Evolutionary conservation across 345 rosid species (phyloP).

Genomic region (Nephelium lappaceum): DNA sequence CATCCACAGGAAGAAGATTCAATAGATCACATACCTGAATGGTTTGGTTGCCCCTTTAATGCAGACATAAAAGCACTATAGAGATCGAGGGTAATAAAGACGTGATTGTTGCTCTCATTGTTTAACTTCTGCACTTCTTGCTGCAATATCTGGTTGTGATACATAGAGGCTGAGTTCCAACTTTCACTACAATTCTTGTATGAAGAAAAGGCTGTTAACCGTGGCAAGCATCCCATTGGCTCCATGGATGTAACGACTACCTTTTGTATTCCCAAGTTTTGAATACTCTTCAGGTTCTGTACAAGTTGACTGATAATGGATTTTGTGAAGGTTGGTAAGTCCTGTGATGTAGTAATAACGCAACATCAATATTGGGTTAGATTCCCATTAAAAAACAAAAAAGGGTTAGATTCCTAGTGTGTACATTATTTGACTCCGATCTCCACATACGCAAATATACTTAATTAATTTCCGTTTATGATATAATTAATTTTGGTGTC

Average conservation of each 20-base stretch:
- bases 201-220: constrained; percentile 2
- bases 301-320: constrained; percentile 19
- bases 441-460: too few species aligned
- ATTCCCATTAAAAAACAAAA: too few species aligned
- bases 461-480: too few species aligned
- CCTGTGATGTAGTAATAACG: not conserved
- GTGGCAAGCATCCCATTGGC: constrained; percentile 43
- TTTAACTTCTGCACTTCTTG: constrained; percentile 26
- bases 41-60: not conserved
- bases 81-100: constrained; percentile 31
- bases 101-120: constrained; percentile 8
- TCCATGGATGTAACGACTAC: constrained; percentile 24
- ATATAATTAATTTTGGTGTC: too few species aligned
- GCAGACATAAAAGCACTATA: constrained; percentile 28
- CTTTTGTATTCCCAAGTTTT: constrained; percentile 28
- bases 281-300: constrained; percentile 25
- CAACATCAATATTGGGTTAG: not conserved
- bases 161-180: constrained; percentile 12
- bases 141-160: constrained; percentile 33
- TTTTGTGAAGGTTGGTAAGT: constrained; percentile 14
- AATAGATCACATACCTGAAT: constrained; percentile 13
- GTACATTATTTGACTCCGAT: not conserved
- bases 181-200: constrained; percentile 27
- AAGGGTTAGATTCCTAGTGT: not conserved
- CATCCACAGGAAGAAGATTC: not conserved